Evolutionary conservation across 2,329 filamentous ascomycete genomes (phyloP), one percentile per base, ranked within the genome.

Genomic region (Immersiporthe knoxdaviesiana): DNA sequence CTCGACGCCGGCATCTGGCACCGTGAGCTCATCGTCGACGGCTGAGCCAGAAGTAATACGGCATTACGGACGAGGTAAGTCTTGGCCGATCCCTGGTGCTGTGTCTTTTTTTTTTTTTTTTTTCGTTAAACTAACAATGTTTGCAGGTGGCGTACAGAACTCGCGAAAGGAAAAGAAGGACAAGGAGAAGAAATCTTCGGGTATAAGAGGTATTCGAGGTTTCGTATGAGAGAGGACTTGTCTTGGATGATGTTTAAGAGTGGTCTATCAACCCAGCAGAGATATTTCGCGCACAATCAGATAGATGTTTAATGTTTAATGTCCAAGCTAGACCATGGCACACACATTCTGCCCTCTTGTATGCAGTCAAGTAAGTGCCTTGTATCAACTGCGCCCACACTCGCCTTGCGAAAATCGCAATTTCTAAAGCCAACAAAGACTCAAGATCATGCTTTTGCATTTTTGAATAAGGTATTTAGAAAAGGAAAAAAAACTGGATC

Each of bases 91-190:
- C 27, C 21, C 3, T 59, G 16, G 18, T n/a, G n/a, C 21, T 3
- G n/a, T 41, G 67, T 50, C 39, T n/a, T n/a, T n/a, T n/a, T n/a
- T n/a, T n/a, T n/a, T n/a, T n/a, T n/a, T n/a, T n/a, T n/a, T n/a
- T n/a, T n/a, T n/a, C n/a, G n/a, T n/a, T n/a, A n/a, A n/a, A 69
- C 65, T 16, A 35, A 35, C 35, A 35, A 32, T 24, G 14, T 61
- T 64, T 61, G 27, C 73, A 83, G 84, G 84, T 24, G 83, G 84
- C 30, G 78, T 84, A 8, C 84, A 85, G 72, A 85, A 83, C 73
- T 75, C 81, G 0, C 81, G 82, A 3, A 84, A 86, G 72, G 84
- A 87, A 67, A 81, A 82, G 70, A 83, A 83, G 68, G 78, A 81
- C 21, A 83, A 83, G 68, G 78, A 81, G 18, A 83, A 81, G 74